Evolutionary conservation across 2,329 filamentous ascomycete genomes (phyloP), one percentile per base, ranked within the genome.

Genomic region (Paecilomyces variotii): DNA sequence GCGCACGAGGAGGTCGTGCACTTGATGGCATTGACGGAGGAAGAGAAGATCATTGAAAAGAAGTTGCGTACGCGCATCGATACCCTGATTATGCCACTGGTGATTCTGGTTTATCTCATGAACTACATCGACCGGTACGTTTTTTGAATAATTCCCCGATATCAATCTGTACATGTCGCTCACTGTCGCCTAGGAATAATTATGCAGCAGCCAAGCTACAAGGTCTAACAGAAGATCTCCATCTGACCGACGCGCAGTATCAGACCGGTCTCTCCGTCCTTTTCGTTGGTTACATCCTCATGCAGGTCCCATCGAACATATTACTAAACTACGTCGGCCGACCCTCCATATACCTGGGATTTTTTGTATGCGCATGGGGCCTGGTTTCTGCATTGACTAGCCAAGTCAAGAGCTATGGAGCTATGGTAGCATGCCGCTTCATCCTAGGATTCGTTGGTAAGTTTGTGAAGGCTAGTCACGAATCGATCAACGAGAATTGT

Each of bases 291-390:
- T 79, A 79, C 53, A 77, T 78, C 57, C 66, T 76, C 28, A 76
- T 76, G 73, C 74, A 76, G 59, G 77, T 79, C 4, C 79, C 80
- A 0, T 80, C 75, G 56, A 80, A 79, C 60, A 62, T 78, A 50
- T 60, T 78, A 7, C 68, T 79, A 26, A 75, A 74, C 62, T 65
- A 76, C 55, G 71, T 74, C 63, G 75, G 78, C n/a, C 66, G 70
- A 2, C 76, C 76, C 0, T 76, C 75, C 3, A 61, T 74, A 3
- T 78, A 78, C 35, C 63, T 78, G n/a, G 75, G 78, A 3, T 75
- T 74, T 59, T 80, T 78, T 63, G 75, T 73, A 49, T 67, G 67
- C 3, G 75, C 73, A 5, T 80, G 78, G 78, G 78, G 78, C 1
- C 58, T 78, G 12, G 76, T 79, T 0, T 79, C 77, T 1, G 67